These are phyloP conservation scores for Trichoderma asperellum DNA, from an alignment of 2,329 filamentous ascomycete genomes.

Conservation along the genomic window DNA sequence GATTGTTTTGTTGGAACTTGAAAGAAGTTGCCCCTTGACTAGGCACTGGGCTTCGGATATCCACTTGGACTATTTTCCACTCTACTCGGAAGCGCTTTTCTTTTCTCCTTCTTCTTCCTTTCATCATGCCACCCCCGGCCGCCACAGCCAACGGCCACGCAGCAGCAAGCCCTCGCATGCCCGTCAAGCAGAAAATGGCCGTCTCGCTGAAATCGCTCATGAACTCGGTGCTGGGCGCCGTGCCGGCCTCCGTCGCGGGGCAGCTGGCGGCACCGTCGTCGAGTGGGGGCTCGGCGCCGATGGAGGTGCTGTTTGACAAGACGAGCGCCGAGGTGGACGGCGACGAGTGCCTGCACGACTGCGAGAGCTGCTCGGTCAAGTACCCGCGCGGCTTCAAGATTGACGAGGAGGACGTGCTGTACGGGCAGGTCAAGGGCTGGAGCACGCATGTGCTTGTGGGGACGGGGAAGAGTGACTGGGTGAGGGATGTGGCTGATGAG, in stretches of 20 bases:
- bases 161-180: constrained; percentile 36
- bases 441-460: constrained; percentile 88
- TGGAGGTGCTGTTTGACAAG: constrained; percentile 67
- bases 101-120: constrained; percentile 17
- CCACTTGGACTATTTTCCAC: background rate
- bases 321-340: constrained; percentile 80
- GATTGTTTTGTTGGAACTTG: background rate
- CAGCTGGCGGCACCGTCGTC: constrained; percentile 20
- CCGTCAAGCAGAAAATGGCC: constrained; percentile 49
- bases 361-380: constrained; percentile 74
- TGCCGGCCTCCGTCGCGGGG: constrained; percentile 8
- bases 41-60: background rate
- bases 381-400: constrained; percentile 76
- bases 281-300: constrained; percentile 35
- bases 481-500: constrained; percentile 85
- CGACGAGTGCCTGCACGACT: constrained; percentile 87
- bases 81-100: background rate
- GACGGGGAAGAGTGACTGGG: constrained; percentile 96
- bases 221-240: constrained; percentile 37
- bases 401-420: constrained; percentile 77
- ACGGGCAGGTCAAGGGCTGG: constrained; percentile 85
- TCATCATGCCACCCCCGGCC: constrained; percentile 25
- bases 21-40: background rate
- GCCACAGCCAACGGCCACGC: constrained; percentile 26
- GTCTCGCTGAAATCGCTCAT: constrained; percentile 43